A percentile compares a stretch with the other conserved stretches of the same genome.
Conservation (phyloP, 208 protist species). For the Crithidia brevicula region DNA sequence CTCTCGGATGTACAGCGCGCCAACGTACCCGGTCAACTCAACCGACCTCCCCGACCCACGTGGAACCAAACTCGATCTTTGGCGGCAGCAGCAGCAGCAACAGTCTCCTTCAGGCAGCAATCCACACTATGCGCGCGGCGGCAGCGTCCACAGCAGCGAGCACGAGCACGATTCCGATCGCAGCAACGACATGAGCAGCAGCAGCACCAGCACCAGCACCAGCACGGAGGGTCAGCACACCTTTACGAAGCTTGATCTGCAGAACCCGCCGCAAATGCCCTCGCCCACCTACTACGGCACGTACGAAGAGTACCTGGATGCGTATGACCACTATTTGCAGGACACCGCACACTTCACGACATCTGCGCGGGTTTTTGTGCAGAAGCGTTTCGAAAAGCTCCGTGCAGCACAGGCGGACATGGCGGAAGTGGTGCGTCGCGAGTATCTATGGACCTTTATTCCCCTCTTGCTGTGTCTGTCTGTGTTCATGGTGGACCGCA, state of each 20-base stretch:
- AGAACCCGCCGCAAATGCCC: constrained; percentile 28
- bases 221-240: neutral
- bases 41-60: constrained; percentile 11
- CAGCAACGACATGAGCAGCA: too few species aligned
- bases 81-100: neutral
- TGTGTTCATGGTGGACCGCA: constrained; percentile 55
- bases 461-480: constrained; percentile 42
- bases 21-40: constrained; percentile 1
- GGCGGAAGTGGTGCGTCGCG: constrained; percentile 29
- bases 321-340: constrained; percentile 49
- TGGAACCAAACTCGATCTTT: neutral
- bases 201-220: neutral
- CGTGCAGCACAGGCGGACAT: constrained; percentile 20
- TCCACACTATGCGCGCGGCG: too few species aligned
- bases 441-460: constrained; percentile 60
- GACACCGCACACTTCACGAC: constrained; percentile 8
- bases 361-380: constrained; percentile 18
- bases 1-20: constrained; percentile 10
- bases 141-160: neutral
- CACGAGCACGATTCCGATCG: too few species aligned
- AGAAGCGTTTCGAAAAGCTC: constrained; percentile 12
- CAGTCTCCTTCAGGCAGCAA: too few species aligned
- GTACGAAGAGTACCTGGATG: constrained; percentile 55
- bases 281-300: constrained; percentile 24
- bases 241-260: constrained; percentile 16